These are phyloP conservation scores for Calonectria pteridis DNA, from an alignment of 2,329 filamentous ascomycete genomes.

Conservation along the genomic window DNA sequence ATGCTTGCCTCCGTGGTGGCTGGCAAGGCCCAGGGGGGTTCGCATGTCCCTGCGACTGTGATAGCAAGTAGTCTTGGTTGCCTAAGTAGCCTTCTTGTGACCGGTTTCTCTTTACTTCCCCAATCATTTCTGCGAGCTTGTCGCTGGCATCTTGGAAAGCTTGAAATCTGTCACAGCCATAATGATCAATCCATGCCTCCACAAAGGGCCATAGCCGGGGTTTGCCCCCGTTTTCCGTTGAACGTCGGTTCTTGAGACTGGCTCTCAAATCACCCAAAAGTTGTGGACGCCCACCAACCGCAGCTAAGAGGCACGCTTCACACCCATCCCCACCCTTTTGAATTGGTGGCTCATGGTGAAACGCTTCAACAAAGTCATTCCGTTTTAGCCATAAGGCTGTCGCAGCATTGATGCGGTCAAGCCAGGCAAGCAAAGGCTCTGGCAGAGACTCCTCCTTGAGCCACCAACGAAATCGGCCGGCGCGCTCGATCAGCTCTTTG, in stretches of 20 bases:
- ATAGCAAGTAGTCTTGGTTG: neutral
- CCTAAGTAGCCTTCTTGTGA: neutral
- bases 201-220: constrained; percentile 57
- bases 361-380: constrained; percentile 51
- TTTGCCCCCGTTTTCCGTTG: constrained; percentile 26
- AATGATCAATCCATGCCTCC: constrained; percentile 58
- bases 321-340: constrained; percentile 53
- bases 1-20: too few species aligned
- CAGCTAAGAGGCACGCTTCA: constrained; percentile 66
- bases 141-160: constrained; percentile 28
- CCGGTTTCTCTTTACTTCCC: constrained; percentile 13
- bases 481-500: constrained; percentile 55
- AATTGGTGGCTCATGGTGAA: constrained; percentile 46
- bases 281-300: constrained; percentile 58
- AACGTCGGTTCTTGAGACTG: constrained; percentile 48
- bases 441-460: constrained; percentile 28
- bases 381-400: constrained; percentile 55
- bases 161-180: constrained; percentile 32
- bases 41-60: neutral
- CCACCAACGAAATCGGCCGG: constrained; percentile 45
- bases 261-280: constrained; percentile 61
- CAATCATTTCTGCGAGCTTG: constrained; percentile 27
- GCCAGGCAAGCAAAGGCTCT: constrained; percentile 35
- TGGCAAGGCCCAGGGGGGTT: neutral
- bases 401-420: constrained; percentile 43